Conservation (phyloP, 106 monocot species). For the Cymbidium sinense region DNA sequence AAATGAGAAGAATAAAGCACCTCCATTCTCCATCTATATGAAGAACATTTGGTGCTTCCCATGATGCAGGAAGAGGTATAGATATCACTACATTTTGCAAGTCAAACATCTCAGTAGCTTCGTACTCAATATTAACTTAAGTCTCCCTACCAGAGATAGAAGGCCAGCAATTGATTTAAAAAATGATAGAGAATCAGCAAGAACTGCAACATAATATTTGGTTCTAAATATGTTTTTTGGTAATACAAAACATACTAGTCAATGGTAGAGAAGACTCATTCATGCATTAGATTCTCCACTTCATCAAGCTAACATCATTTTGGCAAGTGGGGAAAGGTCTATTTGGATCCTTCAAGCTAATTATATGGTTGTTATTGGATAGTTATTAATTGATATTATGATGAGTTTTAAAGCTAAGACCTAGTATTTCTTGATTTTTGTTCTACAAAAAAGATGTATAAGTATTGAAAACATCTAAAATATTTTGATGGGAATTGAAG, state of each 20-base stretch:
- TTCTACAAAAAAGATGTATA: conserved; percentile 32
- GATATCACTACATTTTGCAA: conserved; percentile 82
- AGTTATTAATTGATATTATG: conserved; percentile 96
- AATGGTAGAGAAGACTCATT: conserved; percentile 79
- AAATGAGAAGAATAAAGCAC: conserved; percentile 27
- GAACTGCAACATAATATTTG: conserved; percentile 33
- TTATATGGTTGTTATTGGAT: conserved; percentile 69
- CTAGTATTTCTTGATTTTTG: conserved; percentile 67
- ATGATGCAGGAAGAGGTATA: conserved; percentile 81
- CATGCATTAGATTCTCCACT: conserved; percentile 96
- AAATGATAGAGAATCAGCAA: too few species aligned
- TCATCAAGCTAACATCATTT: conserved; percentile 86
- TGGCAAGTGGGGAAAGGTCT: conserved; percentile 93
- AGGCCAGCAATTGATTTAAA: conserved; percentile 99
- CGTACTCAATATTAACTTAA: conserved; percentile 97
- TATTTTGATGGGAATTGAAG: background rate
- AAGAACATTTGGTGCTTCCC: conserved; percentile 73
- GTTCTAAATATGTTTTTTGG: too few species aligned
- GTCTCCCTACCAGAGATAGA: conserved; percentile 93
- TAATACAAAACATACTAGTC: conserved; percentile 56
- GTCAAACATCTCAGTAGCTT: conserved; percentile 87
- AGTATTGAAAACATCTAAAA: too few species aligned
- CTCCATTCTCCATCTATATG: conserved; percentile 99
- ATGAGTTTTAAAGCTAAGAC: conserved; percentile 90
- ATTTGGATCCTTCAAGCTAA: conserved; percentile 87